phyloP scores from a whole-genome alignment of 495 filamentous ascomycete genomes.

The Chaetomium fimeti region DNA sequence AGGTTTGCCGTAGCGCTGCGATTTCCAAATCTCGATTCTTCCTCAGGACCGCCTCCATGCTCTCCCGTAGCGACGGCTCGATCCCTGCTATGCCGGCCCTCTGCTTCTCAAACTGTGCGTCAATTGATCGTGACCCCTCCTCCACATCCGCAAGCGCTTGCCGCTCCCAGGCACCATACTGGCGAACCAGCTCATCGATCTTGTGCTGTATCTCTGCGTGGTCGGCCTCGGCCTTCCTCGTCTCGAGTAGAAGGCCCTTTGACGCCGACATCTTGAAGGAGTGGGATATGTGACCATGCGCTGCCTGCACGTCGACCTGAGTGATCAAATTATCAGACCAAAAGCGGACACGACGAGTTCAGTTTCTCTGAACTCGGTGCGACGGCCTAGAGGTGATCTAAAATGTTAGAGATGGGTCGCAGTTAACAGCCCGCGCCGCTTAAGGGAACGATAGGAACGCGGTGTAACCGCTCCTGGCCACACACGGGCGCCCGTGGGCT shows the following conservation, averaged over 20 bases:
- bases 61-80: background rate
- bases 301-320: background rate
- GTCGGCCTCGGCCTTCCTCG: slow-evolving; percentile 1
- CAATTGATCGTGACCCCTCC: background rate
- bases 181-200: slow-evolving; percentile 2
- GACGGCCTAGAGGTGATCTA: background rate
- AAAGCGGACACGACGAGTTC: background rate
- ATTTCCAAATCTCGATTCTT: background rate
- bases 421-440: background rate
- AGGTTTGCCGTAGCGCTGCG: background rate
- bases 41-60: background rate
- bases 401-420: background rate
- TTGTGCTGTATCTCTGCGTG: slow-evolving; percentile 3
- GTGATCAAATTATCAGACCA: no score
- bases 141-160: background rate
- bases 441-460: background rate
- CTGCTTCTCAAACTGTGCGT: slow-evolving; percentile 7
- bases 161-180: background rate
- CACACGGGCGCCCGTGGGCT: background rate
- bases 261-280: slow-evolving; percentile 13
- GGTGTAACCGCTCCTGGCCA: background rate
- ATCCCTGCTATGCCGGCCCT: background rate
- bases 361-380: background rate
- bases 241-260: slow-evolving; percentile 6
- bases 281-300: background rate